Evolutionary conservation across 2,329 filamentous ascomycete genomes (phyloP), one percentile per base, ranked within the genome.

Genomic region (Colletotrichum orchidophilum): DNA sequence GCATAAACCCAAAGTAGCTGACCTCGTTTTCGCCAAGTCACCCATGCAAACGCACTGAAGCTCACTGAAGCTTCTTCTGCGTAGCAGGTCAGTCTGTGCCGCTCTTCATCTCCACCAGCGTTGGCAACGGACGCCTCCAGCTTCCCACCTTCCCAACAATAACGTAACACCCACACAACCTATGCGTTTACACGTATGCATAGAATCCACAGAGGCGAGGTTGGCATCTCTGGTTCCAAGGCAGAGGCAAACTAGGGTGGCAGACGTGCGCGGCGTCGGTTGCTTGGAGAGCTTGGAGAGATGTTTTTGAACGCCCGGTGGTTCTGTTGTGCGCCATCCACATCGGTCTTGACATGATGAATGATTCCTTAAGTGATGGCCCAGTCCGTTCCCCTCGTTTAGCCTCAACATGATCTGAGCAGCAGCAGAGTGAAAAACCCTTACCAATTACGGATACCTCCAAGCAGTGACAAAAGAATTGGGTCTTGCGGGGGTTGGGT

Each of bases 71-170:
- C 39, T 58, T 26, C 3, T 24, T 31, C 21, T 24, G 6, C 24
- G 15, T 24, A 29, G 18, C 39, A 46, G 39, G 24, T 27, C 31
- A 21, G 42, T 54, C 60, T 26, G 60, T 27, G 49, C 60, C 49
- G 60, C 60, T 63, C 42, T 27, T 70, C 55, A 66, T 70, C 21
- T 61, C 67, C 67, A 66, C 67, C 21, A 26, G 15, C 26, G 52
- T 52, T 71, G 57, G 57, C 63, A 57, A 63, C 54, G 26, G n/a
- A 21, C 35, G 27, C 52, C 27, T 50, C 53, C 9, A n/a, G 8
- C 7, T 39, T 24, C n/a, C 13, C n/a, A n/a, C n/a, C n/a, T 49
- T 21, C 61, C 33, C 61, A 54, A 54, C 61, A 46, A 27, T 35
- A 31, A 60, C 49, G 50, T 13, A 58, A 33, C 62, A 57, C 33